These are phyloP conservation scores for Fusarium xyrophilum DNA, from an alignment of 2,329 filamentous ascomycete genomes.

Conservation along the genomic window DNA sequence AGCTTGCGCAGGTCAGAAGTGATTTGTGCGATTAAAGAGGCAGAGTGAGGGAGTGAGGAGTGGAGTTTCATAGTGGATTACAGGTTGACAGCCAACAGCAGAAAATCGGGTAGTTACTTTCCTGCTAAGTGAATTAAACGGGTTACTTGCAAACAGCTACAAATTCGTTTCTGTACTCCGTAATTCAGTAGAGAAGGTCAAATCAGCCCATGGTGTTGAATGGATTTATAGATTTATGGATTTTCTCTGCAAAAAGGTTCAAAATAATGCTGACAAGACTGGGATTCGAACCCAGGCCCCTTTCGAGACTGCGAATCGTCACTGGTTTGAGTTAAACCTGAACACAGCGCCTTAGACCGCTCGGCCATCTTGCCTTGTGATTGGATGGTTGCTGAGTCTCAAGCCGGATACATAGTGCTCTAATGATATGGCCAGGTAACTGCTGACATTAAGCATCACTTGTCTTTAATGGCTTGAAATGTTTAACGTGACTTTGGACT, in stretches of 20 bases:
- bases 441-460: accelerated
- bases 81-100: no score
- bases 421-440: accelerated
- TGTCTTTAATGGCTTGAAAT: neutral
- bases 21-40: no score
- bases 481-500: accelerated
- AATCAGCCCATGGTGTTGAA: no score
- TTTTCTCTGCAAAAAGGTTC: neutral
- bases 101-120: no score
- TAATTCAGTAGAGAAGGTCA: no score
- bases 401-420: accelerated
- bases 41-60: no score
- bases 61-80: no score
- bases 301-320: conserved; percentile 26
- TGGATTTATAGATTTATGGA: no score
- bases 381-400: neutral
- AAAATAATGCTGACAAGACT: conserved; percentile 12
- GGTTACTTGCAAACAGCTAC: no score
- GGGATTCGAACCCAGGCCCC: conserved; percentile 26
- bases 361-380: conserved; percentile 22
- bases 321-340: conserved; percentile 15
- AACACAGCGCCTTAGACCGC: conserved; percentile 26
- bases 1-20: no score
- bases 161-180: no score
- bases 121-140: no score